A percentile compares a stretch with the other conserved stretches of the same genome.
phyloP scores from a whole-genome alignment of 73 alveolate species.

The Diophrys sp. region DNA sequence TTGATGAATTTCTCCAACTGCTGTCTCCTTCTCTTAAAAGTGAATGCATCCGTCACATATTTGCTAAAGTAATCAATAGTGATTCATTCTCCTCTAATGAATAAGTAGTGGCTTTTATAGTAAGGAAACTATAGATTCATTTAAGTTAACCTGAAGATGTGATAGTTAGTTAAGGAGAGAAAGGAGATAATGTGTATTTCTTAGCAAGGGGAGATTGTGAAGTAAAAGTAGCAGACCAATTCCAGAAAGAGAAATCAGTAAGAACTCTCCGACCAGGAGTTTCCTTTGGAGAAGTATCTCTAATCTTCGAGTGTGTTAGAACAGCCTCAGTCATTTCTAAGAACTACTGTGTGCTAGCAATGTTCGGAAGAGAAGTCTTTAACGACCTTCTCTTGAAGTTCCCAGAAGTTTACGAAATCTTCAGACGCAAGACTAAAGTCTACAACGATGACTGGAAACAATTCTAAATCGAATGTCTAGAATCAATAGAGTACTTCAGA shows the following conservation, averaged over 20 bases:
- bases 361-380: conserved; percentile 16
- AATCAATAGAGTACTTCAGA: conserved; percentile 2
- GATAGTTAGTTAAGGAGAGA: conserved; percentile 51
- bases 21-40: conserved; percentile 11
- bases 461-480: conserved; percentile 1
- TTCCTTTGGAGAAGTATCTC: conserved; percentile 79
- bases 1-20: conserved; percentile 5
- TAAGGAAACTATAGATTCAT: neutral
- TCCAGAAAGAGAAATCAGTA: conserved; percentile 24
- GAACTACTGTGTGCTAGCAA: conserved; percentile 69
- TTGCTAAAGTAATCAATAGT: neutral
- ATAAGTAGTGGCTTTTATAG: neutral
- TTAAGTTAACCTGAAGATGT: conserved; percentile 53
- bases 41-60: neutral
- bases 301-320: conserved; percentile 64
- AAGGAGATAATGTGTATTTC: neutral
- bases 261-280: conserved; percentile 32
- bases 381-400: conserved; percentile 36
- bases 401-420: conserved; percentile 24
- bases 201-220: conserved; percentile 39
- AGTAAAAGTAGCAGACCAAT: conserved; percentile 16
- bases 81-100: neutral
- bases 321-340: conserved; percentile 79
- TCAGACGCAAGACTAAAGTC: neutral
- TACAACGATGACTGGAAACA: conserved; percentile 14